Evolutionary conservation across 371 early-diverging fungal species (phyloP), one percentile per base, ranked within the genome.

Genomic region (Actinomortierella wolfii): DNA sequence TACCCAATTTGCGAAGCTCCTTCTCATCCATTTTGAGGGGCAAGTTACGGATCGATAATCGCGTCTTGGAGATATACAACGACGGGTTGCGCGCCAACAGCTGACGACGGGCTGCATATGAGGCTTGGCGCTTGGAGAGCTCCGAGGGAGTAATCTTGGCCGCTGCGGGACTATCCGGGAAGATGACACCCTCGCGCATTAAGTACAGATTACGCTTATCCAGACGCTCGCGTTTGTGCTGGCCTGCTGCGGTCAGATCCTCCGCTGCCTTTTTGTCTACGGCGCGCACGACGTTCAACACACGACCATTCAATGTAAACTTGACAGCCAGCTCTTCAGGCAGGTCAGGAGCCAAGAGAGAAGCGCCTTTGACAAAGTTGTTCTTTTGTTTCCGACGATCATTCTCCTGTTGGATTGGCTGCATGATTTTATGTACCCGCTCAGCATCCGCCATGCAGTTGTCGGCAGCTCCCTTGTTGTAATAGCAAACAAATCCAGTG

Each of bases 401-500:
- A 45, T 58, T 57, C 43, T 59, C 61, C 2, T 49, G 51, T 39
- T 76, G 67, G 34, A 69, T 64, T n/a, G 62, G 63, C 34, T 61
- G 51, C 11, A 63, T 68, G 26, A 83, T 67, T 6, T 73, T 66
- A n/a, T 80, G 56, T 2, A 89, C 77, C 68, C 81, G 78, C 15
- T 85, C 80, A 39, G 89, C 89, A 42, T 84, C 92, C 9, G 68
- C 82, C 53, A 94, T 76, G 61, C 92, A 92, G 26, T 77, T 78
- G n/a, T 88, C 84, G 1, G 94, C 94, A 61, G 90, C 92, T 26
- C 81, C 82, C 45, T 81, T 70, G 46, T 89, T 80, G 62, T 75
- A 76, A 82, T 92, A 97, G 80, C 92, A 89, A 29, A 96, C 95
- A 75, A 97, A 97, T 14, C 89, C 98, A 9, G 96, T 94, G 39